These are phyloP conservation scores for Pythium volutum DNA, from an alignment of 352 stramenopile species.

Conservation along the genomic window DNA sequence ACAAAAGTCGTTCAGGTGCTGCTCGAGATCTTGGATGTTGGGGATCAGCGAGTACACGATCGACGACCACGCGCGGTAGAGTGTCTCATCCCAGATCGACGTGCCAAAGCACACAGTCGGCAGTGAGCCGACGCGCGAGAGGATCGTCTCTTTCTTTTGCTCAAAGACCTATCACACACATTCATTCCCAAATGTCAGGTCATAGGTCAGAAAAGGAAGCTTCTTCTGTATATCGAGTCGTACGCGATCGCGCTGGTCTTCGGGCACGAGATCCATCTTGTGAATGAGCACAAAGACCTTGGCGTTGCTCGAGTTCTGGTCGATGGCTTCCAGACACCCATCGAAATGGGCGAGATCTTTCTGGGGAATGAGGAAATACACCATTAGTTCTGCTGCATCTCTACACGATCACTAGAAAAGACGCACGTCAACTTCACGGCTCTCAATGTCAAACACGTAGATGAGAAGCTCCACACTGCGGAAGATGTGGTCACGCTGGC, in stretches of 20 bases:
- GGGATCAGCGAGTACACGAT: constrained; percentile 99
- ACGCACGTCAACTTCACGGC: constrained; percentile 65
- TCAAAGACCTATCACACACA: constrained; percentile 86
- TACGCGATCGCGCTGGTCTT: constrained; percentile 79
- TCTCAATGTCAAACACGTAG: constrained; percentile 99
- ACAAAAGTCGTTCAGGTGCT: constrained; percentile 97
- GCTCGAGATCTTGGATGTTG: constrained; percentile 96
- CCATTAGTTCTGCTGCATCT: background rate
- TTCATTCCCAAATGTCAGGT: no score
- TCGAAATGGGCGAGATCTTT: constrained; percentile 98
- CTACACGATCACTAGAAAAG: background rate
- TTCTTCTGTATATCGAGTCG: constrained; percentile 14
- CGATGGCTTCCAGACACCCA: constrained; percentile 96
- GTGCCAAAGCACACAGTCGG: constrained; percentile 94
- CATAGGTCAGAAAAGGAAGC: no score
- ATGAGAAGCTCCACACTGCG: constrained; percentile 97
- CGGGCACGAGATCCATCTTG: constrained; percentile 99
- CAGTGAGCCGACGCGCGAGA: constrained; percentile 86
- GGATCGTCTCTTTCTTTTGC: constrained; percentile 93
- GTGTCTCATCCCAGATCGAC: constrained; percentile 99
- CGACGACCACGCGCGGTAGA: constrained; percentile 98
- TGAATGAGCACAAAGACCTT: constrained; percentile 99
- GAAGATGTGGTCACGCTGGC: constrained; percentile 99
- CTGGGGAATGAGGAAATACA: constrained; percentile 29
- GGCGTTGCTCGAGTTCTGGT: constrained; percentile 98